Evolutionary conservation across 148 eudicot species (phyloP), one percentile per base, ranked within the genome.

Genomic region (Bassia scoparia): DNA sequence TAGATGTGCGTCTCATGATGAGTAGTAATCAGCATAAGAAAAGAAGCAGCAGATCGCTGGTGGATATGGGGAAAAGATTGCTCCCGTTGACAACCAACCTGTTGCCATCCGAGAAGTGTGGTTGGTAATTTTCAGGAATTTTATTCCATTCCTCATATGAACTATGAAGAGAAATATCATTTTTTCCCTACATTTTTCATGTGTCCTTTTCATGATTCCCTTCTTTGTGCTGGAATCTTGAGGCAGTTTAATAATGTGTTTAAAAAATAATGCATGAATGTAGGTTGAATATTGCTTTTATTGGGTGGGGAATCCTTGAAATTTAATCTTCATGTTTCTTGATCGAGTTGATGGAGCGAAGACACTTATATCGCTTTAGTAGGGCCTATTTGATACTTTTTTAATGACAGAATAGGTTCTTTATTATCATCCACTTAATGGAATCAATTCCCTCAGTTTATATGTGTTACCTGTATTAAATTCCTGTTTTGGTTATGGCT

Each of bases 171-270:
- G n/a, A 78, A 62, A 27, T 66, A 50, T 64, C 60, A 34, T n/a
- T n/a, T n/a, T n/a, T n/a, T n/a, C n/a, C n/a, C n/a, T n/a, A n/a
- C n/a, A n/a, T n/a, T n/a, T n/a, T n/a, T 9, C 52, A 55, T 73
- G 67, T 68, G n/a, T n/a, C n/a, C 73, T 24, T 78, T 71, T 78
- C 76, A 48, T 78, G 35, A n/a, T n/a, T 75, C 62, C 78, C 65
- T 50, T 79, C 50, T 68, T 54, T 27, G 30, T 75, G 70, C n/a
- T 67, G 77, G 84, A 81, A n/a, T n/a, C 83, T 85, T 81, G 73
- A 63, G 76, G 55, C 73, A 79, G n/a, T 55, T 79, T 43, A 13
- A n/a, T n/a, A 55, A 31, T 82, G 77, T 79, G 68, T 63, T 17
- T 35, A 63, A 43, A 52, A n/a, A 35, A 38, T 33, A 64, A 33